These are phyloP conservation scores for Chrysosporium keratinophilum DNA, from an alignment of 2,329 filamentous ascomycete genomes.

Conservation along the genomic window DNA sequence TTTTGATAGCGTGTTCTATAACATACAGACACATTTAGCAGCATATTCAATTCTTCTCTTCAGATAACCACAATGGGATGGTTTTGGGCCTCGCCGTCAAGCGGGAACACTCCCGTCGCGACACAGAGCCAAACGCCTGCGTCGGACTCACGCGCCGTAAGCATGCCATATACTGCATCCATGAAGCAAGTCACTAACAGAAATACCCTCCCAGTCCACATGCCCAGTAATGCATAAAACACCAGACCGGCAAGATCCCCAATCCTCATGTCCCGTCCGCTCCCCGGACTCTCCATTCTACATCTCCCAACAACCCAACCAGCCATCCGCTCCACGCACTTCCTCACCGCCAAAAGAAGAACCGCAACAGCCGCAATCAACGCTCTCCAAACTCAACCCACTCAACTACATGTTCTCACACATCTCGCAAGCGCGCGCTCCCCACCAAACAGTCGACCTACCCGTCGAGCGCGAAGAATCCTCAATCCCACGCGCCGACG, in stretches of 20 bases:
- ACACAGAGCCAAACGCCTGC: conserved; percentile 42
- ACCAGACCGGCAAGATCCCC: conserved; percentile 24
- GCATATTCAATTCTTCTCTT: background rate
- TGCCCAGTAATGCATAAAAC: conserved; percentile 56
- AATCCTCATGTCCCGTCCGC: conserved; percentile 34
- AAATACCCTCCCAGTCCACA: conserved; percentile 43
- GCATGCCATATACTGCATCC: conserved; percentile 18
- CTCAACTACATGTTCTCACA: conserved; percentile 94
- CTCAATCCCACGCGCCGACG: conserved; percentile 78
- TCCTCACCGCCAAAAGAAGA: conserved; percentile 21
- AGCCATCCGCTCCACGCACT: conserved; percentile 23
- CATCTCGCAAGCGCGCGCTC: conserved; percentile 67
- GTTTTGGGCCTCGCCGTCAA: conserved; percentile 55
- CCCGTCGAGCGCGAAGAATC: conserved; percentile 73
- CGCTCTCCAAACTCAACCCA: conserved; percentile 58
- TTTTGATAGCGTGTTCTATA: background rate
- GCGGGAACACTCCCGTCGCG: conserved; percentile 29
- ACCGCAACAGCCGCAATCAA: conserved; percentile 34
- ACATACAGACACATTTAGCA: conserved; percentile 6
- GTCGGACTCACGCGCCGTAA: conserved; percentile 46
- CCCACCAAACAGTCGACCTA: conserved; percentile 61
- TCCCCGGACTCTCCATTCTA: conserved; percentile 44
- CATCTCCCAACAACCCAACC: conserved; percentile 19
- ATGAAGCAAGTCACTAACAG: background rate
- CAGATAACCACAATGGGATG: conserved; percentile 47